phyloP scores from a whole-genome alignment of 371 early-diverging fungal genomes.

The Cladochytrium tenue region DNA sequence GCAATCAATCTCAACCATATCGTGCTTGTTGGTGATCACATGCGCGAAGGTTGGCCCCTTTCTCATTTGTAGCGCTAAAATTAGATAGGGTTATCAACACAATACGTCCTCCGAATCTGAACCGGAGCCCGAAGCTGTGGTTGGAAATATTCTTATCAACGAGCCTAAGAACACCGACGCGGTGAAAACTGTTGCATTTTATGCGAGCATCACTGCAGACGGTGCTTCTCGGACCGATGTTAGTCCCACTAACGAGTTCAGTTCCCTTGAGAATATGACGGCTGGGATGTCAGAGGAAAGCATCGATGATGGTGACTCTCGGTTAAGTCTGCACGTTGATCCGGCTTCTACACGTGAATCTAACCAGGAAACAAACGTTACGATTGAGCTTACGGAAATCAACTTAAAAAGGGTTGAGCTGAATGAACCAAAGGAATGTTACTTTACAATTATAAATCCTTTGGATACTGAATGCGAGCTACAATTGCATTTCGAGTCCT shows the following conservation, averaged over 20 bases:
- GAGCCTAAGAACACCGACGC: constrained; percentile 91
- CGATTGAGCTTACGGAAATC: constrained; percentile 37
- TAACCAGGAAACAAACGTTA: constrained; percentile 3
- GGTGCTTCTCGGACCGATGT: background rate
- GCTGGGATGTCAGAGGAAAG: background rate
- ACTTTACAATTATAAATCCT: constrained; percentile 44
- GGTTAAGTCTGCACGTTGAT: background rate
- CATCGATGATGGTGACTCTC: background rate
- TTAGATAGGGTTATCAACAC: too few relatives aligned
- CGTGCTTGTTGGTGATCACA: too few relatives aligned
- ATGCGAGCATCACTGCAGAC: background rate
- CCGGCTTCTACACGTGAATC: background rate
- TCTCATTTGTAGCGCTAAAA: too few relatives aligned
- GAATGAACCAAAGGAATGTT: constrained; percentile 42
- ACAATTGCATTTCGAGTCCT: background rate
- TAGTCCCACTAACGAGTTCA: background rate
- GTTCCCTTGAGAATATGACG: background rate
- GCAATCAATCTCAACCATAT: background rate
- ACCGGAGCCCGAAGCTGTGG: constrained; percentile 29
- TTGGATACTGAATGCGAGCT: constrained; percentile 12
- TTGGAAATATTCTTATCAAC: constrained; percentile 66
- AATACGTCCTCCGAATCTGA: too few relatives aligned
- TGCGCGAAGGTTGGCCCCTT: too few relatives aligned
- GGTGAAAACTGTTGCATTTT: constrained; percentile 66
- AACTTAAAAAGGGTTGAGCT: constrained; percentile 45